These are phyloP conservation scores for Apiospora phragmitis DNA, from an alignment of 2,329 filamentous ascomycete species.

Conservation along the genomic window DNA sequence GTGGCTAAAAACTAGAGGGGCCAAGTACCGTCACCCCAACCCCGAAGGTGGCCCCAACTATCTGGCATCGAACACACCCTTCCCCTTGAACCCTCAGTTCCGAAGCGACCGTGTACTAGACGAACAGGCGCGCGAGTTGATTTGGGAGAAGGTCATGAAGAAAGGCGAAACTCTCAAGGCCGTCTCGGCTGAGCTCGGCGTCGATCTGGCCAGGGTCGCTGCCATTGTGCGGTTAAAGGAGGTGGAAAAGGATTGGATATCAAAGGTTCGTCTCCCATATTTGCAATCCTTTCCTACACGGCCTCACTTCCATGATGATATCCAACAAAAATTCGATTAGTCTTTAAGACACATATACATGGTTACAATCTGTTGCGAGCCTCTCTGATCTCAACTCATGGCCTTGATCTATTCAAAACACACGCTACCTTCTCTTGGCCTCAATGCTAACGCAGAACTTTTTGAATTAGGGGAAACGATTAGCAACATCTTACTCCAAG, in stretches of 20 bases:
- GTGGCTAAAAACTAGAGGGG: background rate
- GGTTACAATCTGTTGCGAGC: slow-evolving; percentile 82
- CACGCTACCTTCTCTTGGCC: slow-evolving; percentile 6
- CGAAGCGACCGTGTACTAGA: slow-evolving; percentile 71
- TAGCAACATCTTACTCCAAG: slow-evolving; percentile 75
- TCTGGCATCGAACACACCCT: slow-evolving; percentile 52
- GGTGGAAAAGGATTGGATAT: slow-evolving; percentile 76
- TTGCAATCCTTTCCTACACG: slow-evolving; percentile 11
- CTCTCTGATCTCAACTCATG: slow-evolving; percentile 61
- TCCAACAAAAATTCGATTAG: slow-evolving; percentile 88
- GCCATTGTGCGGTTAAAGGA: slow-evolving; percentile 85
- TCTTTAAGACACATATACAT: slow-evolving; percentile 93
- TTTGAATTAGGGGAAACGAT: slow-evolving; percentile 65
- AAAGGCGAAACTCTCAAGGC: slow-evolving; percentile 69
- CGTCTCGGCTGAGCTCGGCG: slow-evolving; percentile 73
- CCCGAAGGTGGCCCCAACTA: slow-evolving; percentile 20
- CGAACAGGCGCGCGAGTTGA: slow-evolving; percentile 69
- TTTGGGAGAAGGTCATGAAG: slow-evolving; percentile 69
- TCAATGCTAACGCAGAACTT: slow-evolving; percentile 19
- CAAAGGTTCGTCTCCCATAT: slow-evolving; percentile 55
- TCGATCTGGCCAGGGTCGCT: slow-evolving; percentile 82
- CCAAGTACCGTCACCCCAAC: background rate
- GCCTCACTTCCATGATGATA: slow-evolving; percentile 58
- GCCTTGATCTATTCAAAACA: background rate
- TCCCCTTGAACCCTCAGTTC: slow-evolving; percentile 74